Conservation (phyloP, 2,329 filamentous ascomycete species). For the Tolypocladium sp. region DNA sequence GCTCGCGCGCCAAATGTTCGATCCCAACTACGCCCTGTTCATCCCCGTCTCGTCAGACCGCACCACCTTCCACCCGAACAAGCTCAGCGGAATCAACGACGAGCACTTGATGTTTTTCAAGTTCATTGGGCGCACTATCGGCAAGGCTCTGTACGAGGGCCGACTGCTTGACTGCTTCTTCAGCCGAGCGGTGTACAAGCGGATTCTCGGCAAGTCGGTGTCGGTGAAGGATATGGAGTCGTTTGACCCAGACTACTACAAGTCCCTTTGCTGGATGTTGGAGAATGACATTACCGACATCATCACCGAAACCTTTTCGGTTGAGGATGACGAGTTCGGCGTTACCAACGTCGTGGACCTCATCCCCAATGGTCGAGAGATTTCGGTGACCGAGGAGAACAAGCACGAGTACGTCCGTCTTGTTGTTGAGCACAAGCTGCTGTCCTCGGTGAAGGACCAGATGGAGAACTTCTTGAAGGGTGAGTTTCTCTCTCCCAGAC, state of each 20-base stretch:
- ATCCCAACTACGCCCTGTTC: slow-evolving; percentile 94
- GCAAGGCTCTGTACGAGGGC: slow-evolving; percentile 94
- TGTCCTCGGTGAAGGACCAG: slow-evolving; percentile 87
- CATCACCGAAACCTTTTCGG: slow-evolving; percentile 90
- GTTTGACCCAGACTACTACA: slow-evolving; percentile 97
- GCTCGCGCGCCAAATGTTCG: slow-evolving; percentile 95
- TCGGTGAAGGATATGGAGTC: slow-evolving; percentile 99
- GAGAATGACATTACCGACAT: slow-evolving; percentile 98
- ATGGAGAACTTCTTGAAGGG: slow-evolving; percentile 86
- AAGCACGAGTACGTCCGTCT: slow-evolving; percentile 96
- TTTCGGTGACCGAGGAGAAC: slow-evolving; percentile 93
- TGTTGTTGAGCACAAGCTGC: slow-evolving; percentile 87
- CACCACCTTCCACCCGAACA: slow-evolving; percentile 97
- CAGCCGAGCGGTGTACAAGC: slow-evolving; percentile 96
- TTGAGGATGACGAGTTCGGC: slow-evolving; percentile 90
- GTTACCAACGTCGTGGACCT: slow-evolving; percentile 82
- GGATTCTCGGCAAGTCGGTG: slow-evolving; percentile 87
- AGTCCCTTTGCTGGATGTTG: slow-evolving; percentile 95
- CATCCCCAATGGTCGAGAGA: slow-evolving; percentile 77
- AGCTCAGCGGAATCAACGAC: slow-evolving; percentile 84
- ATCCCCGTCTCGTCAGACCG: slow-evolving; percentile 93
- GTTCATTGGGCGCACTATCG: slow-evolving; percentile 96
- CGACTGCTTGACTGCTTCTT: slow-evolving; percentile 97
- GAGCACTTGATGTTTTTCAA: slow-evolving; percentile 99
- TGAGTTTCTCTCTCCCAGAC: slow-evolving; percentile 24